These are phyloP conservation scores for Ambrosiella cleistominuta DNA, from an alignment of 2,329 filamentous ascomycete genomes.

Conservation along the genomic window DNA sequence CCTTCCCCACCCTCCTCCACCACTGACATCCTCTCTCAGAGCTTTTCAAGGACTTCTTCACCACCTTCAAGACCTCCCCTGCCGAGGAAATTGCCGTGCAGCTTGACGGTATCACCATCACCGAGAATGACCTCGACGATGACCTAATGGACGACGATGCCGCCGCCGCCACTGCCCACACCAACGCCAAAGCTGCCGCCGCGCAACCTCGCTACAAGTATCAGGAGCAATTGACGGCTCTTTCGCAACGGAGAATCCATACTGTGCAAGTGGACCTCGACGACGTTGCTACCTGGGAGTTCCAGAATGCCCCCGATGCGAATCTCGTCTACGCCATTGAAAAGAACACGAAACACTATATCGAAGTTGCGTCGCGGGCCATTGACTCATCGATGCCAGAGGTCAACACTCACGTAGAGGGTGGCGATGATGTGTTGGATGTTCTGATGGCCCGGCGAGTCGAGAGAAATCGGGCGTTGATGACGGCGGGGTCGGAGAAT, in stretches of 20 bases:
- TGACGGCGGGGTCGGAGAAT: constrained; percentile 49
- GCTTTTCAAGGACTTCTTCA: constrained; percentile 75
- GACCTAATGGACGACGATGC: constrained; percentile 81
- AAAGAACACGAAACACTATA: constrained; percentile 84
- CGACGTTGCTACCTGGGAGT: constrained; percentile 69
- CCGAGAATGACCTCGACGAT: constrained; percentile 71
- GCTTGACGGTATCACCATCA: constrained; percentile 67
- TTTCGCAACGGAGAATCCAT: constrained; percentile 61
- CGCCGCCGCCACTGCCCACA: constrained; percentile 30
- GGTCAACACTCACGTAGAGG: constrained; percentile 58
- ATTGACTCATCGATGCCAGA: constrained; percentile 74
- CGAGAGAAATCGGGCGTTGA: constrained; percentile 64
- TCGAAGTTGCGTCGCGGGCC: constrained; percentile 76
- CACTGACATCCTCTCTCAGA: constrained; percentile 28
- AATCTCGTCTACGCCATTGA: constrained; percentile 72
- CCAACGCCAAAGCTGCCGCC: constrained; percentile 28
- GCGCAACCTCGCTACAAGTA: constrained; percentile 62
- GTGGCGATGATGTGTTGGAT: constrained; percentile 94
- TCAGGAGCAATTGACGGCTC: constrained; percentile 66
- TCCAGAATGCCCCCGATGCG: constrained; percentile 46
- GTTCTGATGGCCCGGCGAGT: constrained; percentile 88
- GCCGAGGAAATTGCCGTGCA: constrained; percentile 60
- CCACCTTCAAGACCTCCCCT: constrained; percentile 67
- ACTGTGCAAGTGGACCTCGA: constrained; percentile 80
- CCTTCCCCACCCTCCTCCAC: not conserved